A percentile compares a stretch with the other conserved stretches of the same genome.
These are phyloP conservation scores for Exsudoporus frostii DNA, from an alignment of 768 basidiomycete genomes.

Conservation along the genomic window DNA sequence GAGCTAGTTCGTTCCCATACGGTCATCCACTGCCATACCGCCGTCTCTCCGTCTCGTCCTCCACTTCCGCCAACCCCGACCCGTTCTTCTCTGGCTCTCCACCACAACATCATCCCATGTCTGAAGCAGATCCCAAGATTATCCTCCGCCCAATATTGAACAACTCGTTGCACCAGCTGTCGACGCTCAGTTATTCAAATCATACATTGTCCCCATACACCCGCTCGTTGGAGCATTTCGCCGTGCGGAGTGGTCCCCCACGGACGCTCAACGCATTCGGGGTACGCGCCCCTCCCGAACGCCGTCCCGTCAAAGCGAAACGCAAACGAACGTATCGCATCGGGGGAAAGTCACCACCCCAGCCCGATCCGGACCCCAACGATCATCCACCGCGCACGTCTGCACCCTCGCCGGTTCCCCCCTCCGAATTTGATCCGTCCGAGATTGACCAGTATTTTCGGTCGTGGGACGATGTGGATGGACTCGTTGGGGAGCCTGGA, in stretches of 20 bases:
- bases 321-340: constrained; percentile 72
- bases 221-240: constrained; percentile 84
- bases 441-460: constrained; percentile 79
- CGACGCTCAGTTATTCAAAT: constrained; percentile 82
- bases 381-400: constrained; percentile 13
- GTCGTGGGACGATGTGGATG: constrained; percentile 24
- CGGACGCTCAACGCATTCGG: constrained; percentile 38
- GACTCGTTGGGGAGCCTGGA: not conserved
- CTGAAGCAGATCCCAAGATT: constrained; percentile 52
- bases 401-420: constrained; percentile 35
- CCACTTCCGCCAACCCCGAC: constrained; percentile 24
- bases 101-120: constrained; percentile 29
- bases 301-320: constrained; percentile 64
- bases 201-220: constrained; percentile 96
- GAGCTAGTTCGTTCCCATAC: constrained; percentile 5
- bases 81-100: constrained; percentile 35
- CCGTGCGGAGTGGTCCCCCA: constrained; percentile 85
- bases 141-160: constrained; percentile 63
- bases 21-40: constrained; percentile 9
- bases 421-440: constrained; percentile 61
- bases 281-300: constrained; percentile 37
- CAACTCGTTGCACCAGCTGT: constrained; percentile 79
- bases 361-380: not conserved
- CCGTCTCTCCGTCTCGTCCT: constrained; percentile 36
- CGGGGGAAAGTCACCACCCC: constrained; percentile 32